These are phyloP conservation scores for Fusarium subglutinans DNA, from an alignment of 2,329 filamentous ascomycete species.

Conservation along the genomic window DNA sequence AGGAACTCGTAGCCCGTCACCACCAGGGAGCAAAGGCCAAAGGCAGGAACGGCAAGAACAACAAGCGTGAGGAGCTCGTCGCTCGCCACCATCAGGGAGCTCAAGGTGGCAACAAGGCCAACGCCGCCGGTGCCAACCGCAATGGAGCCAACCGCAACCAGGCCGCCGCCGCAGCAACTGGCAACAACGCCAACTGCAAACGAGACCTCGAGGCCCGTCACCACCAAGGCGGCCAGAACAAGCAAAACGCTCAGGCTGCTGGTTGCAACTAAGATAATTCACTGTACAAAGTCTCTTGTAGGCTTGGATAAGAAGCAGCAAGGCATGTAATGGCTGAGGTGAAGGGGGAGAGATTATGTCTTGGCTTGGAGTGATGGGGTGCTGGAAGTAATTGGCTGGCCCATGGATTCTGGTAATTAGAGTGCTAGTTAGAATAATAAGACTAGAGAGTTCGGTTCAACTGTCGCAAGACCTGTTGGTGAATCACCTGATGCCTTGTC, in stretches of 20 bases:
- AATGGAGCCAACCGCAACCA: background rate
- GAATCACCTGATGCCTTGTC: accelerated
- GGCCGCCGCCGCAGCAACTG: background rate
- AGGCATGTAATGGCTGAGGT: background rate
- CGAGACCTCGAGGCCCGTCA: constrained; percentile 3
- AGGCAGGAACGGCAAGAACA: background rate
- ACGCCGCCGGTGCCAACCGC: background rate
- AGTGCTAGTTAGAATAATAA: background rate
- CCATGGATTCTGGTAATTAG: background rate
- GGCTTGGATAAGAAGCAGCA: accelerated
- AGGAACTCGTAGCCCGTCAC: background rate
- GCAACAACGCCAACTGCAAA: background rate
- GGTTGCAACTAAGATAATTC: constrained; percentile 4
- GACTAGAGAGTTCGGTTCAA: background rate
- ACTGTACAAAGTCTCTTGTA: background rate
- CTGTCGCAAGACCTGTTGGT: accelerated
- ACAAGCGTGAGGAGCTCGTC: background rate
- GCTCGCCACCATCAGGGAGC: constrained; percentile 6
- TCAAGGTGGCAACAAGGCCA: background rate
- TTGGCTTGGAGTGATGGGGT: background rate
- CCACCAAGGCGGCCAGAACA: constrained; percentile 6
- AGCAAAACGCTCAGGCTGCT: background rate
- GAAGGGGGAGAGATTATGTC: background rate
- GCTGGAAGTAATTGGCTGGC: background rate
- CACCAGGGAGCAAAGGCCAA: background rate